Evolutionary conservation across 345 rosid genomes (phyloP).

Genomic region (Cardamine occulta): DNA sequence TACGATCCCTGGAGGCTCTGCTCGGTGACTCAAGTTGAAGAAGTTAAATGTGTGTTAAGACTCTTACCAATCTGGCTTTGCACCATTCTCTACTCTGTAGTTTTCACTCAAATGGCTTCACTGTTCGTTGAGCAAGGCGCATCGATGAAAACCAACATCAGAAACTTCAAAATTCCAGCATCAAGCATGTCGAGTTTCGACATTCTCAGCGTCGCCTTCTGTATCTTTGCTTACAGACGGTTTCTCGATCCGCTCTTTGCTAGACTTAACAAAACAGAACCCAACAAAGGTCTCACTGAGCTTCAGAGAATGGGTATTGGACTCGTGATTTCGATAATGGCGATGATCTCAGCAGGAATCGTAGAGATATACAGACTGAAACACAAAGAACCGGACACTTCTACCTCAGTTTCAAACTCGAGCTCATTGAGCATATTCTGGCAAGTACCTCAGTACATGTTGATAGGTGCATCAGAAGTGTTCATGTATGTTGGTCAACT

Average conservation of each 20-base stretch:
- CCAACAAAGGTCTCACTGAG: conserved; percentile 72
- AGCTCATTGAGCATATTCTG: conserved; percentile 89
- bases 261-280: conserved; percentile 48
- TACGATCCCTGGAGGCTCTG: conserved; percentile 76
- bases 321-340: conserved; percentile 69
- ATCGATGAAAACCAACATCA: conserved; percentile 67
- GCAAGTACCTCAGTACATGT: conserved; percentile 92
- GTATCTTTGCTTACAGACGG: conserved; percentile 74
- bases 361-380: conserved; percentile 73
- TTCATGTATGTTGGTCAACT: conserved; percentile 97
- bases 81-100: conserved; percentile 91
- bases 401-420: conserved; percentile 51
- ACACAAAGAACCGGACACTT: conserved; percentile 46
- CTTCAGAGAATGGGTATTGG: conserved; percentile 97
- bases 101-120: conserved; percentile 98
- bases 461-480: conserved; percentile 96
- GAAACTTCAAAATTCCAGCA: conserved; percentile 69
- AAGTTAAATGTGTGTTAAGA: conserved; percentile 89
- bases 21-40: conserved; percentile 90
- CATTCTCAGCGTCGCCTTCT: conserved; percentile 80
- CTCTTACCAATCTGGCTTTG: conserved; percentile 96
- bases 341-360: conserved; percentile 79
- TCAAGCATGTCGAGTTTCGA: conserved; percentile 99
- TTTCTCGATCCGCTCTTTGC: conserved; percentile 70
- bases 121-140: conserved; percentile 98